Conservation (phyloP, 768 basidiomycete genomes). For the Chalciporus pseudorubinellus region DNA sequence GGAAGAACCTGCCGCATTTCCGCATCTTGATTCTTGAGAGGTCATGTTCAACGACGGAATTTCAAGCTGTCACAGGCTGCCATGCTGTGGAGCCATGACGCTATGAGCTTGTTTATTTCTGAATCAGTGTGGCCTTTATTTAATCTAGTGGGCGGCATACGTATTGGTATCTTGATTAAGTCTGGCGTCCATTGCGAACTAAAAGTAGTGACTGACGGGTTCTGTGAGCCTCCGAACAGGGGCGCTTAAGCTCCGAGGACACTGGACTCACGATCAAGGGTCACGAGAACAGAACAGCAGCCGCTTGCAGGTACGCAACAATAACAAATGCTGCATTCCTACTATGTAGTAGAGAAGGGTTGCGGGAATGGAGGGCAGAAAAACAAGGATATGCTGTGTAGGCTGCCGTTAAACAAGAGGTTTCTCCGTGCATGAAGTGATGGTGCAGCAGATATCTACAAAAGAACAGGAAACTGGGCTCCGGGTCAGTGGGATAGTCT, state of each 20-base stretch:
- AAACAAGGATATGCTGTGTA: not conserved
- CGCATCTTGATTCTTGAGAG: conserved; percentile 1
- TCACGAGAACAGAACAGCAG: conserved; percentile 11
- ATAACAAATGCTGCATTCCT: not conserved
- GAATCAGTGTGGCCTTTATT: conserved; percentile 10
- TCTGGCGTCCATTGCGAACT: not conserved
- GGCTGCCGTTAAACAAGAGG: not conserved
- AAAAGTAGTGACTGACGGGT: conserved; percentile 6
- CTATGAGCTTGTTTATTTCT: conserved; percentile 19
- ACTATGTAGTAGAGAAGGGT: no score
- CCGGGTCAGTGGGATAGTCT: not conserved
- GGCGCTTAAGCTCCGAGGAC: conserved; percentile 34
- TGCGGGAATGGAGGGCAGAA: not conserved
- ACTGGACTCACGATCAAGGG: not conserved
- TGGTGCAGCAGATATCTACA: not conserved
- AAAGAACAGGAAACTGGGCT: not conserved
- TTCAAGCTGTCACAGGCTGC: conserved; percentile 2
- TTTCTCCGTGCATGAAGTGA: not conserved
- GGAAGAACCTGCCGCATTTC: not conserved
- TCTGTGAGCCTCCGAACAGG: conserved; percentile 20
- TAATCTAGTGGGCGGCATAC: conserved; percentile 17
- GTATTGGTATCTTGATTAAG: conserved; percentile 8
- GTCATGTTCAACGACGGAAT: not conserved
- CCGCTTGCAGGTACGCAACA: not conserved
- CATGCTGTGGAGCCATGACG: conserved; percentile 19